Evolutionary conservation across 2,329 filamentous ascomycete genomes (phyloP).

Genomic region (Fusarium solani-melongenae): DNA sequence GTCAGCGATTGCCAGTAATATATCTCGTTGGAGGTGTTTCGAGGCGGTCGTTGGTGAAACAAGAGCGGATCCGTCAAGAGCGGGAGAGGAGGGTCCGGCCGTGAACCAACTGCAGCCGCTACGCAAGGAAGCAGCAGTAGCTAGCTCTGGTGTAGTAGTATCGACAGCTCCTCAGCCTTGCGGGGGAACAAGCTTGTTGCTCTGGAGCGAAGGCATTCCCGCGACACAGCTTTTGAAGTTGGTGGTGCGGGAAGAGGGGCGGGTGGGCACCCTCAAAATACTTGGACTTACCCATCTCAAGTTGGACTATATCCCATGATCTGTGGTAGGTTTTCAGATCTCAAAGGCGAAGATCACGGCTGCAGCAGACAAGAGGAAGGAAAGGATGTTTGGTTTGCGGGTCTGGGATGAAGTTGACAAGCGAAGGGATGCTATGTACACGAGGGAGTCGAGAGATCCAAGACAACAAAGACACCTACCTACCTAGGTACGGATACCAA

Average conservation of each 20-base stretch:
- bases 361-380: conserved; percentile 6
- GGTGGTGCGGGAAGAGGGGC: conserved; percentile 39
- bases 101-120: conserved; percentile 6
- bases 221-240: conserved; percentile 28
- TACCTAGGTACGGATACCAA: neutral
- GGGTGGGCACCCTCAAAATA: conserved; percentile 33
- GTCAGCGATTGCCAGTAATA: conserved; percentile 32
- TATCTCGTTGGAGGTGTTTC: conserved; percentile 27
- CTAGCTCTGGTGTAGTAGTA: neutral
- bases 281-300: conserved; percentile 50
- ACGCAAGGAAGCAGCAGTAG: neutral
- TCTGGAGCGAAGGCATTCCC: conserved; percentile 40
- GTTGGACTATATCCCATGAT: conserved; percentile 48
- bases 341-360: conserved; percentile 20
- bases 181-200: neutral
- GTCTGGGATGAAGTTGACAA: conserved; percentile 22
- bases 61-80: conserved; percentile 22
- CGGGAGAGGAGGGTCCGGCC: conserved; percentile 16
- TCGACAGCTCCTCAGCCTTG: neutral
- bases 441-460: conserved; percentile 29
- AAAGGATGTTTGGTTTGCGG: conserved; percentile 27
- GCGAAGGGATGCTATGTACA: conserved; percentile 38
- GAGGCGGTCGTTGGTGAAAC: conserved; percentile 32
- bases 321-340: conserved; percentile 32
- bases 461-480: conserved; percentile 29